phyloP scores from a whole-genome alignment of 208 protist species.

The Crithidia fasciculata region DNA sequence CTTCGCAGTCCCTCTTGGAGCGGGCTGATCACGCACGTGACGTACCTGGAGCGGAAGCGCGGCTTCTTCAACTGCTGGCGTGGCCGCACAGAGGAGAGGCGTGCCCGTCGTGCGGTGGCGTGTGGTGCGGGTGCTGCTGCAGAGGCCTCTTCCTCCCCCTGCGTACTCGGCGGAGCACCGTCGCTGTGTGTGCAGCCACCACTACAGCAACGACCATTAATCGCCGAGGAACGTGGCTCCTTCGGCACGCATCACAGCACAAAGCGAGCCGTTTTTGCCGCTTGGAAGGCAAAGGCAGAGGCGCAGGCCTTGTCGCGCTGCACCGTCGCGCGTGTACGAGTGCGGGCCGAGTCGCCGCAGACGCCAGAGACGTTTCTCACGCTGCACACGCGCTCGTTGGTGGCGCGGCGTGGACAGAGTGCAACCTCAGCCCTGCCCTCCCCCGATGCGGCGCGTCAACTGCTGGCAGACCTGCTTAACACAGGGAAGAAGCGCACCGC shows the following conservation, averaged over 20 bases:
- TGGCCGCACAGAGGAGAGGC: slow-evolving; percentile 16
- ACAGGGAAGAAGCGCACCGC: neutral
- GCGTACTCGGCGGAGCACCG: no score
- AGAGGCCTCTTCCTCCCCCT: no score
- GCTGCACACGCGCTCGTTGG: neutral
- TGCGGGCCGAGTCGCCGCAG: slow-evolving; percentile 3
- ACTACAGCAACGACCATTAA: no score
- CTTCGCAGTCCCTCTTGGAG: slow-evolving; percentile 27
- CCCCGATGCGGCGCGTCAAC: neutral
- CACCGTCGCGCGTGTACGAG: slow-evolving; percentile 23
- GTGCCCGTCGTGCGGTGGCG: neutral
- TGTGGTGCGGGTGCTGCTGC: no score
- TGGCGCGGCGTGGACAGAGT: neutral
- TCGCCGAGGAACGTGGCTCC: neutral
- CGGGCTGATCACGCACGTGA: slow-evolving; percentile 33
- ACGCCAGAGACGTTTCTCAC: slow-evolving; percentile 9
- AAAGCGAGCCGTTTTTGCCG: slow-evolving; percentile 2
- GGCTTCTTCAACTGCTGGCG: slow-evolving; percentile 49
- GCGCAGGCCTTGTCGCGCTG: slow-evolving; percentile 18
- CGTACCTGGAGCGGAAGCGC: slow-evolving; percentile 58
- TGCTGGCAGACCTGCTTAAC: slow-evolving; percentile 3
- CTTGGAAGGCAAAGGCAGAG: slow-evolving; percentile 46
- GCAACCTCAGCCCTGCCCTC: neutral
- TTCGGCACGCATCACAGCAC: neutral
- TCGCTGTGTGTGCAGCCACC: neutral